Evolutionary conservation across 2,329 filamentous ascomycete species (phyloP).

Genomic region (Sporothrix dimorphospora): DNA sequence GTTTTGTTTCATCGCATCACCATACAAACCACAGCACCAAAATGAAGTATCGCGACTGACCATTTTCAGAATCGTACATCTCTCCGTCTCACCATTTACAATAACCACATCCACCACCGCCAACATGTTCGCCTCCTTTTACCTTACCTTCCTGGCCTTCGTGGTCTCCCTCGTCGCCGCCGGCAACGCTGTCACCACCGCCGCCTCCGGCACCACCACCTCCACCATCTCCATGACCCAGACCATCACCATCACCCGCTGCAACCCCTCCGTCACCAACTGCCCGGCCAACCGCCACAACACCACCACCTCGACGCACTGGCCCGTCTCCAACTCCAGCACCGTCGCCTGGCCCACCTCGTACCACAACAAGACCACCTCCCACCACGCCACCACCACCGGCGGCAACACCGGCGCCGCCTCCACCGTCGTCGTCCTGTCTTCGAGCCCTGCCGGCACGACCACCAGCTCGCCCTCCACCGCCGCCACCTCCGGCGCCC

Average conservation of each 20-base stretch:
- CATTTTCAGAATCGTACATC: slow-evolving; percentile 1
- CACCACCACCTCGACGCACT: slow-evolving; percentile 36
- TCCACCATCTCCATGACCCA: slow-evolving; percentile 51
- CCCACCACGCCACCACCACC: slow-evolving; percentile 31
- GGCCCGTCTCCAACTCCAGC: slow-evolving; percentile 34
- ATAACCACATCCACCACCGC: neutral
- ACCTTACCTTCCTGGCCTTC: slow-evolving; percentile 39
- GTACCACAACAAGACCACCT: slow-evolving; percentile 36
- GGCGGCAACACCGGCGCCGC: slow-evolving; percentile 33
- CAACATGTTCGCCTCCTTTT: slow-evolving; percentile 31
- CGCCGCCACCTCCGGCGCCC: slow-evolving; percentile 38
- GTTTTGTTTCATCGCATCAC: slow-evolving; percentile 14
- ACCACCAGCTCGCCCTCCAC: slow-evolving; percentile 25
- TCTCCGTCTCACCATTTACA: neutral
- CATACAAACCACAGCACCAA: neutral
- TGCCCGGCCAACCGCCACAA: slow-evolving; percentile 46
- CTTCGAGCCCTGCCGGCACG: slow-evolving; percentile 33
- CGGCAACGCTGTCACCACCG: slow-evolving; percentile 28
- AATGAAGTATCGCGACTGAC: slow-evolving; percentile 11
- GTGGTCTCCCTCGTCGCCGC: slow-evolving; percentile 46
- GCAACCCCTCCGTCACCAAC: slow-evolving; percentile 49
- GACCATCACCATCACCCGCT: slow-evolving; percentile 53
- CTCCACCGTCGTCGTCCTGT: slow-evolving; percentile 33
- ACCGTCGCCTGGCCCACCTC: slow-evolving; percentile 34
- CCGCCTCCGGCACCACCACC: slow-evolving; percentile 45